Evolutionary conservation across 192 early-diverging fungal genomes (phyloP), one percentile per base, ranked within the genome.

Genomic region (Lunasporangiospora selenospora): DNA sequence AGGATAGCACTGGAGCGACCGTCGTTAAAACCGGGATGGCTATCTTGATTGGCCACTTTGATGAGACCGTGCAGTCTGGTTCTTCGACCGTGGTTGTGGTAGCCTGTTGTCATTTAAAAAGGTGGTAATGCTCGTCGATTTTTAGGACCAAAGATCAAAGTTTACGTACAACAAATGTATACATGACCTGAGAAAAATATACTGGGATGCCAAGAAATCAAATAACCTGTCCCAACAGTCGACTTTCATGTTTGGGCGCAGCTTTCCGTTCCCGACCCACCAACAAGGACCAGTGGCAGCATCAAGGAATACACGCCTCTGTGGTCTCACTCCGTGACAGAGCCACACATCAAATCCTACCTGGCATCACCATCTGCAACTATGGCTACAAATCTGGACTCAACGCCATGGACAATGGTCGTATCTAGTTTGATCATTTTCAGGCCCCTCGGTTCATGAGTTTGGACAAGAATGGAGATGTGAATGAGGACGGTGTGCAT

Each of bases 231-330:
- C n/a, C n/a, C n/a, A n/a, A n/a, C n/a, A n/a, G n/a, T n/a, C n/a
- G n/a, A n/a, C n/a, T n/a, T n/a, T n/a, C n/a, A n/a, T n/a, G 55
- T 58, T 3, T 58, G 55, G 55, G 55, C 55, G 0, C 55, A 58
- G 27, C 32, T 58, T 0, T 58, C 33, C 6, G 32, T 45, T n/a
- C 55, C 55, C 15, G 6, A 45, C 29, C 55, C 55, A 0, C 4
- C 16, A 4, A 58, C 33, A 43, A 18, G 6, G n/a, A n/a, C 21
- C 41, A 33, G 6, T 24, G 42, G 42, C 16, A 55, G 6, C 55
- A 58, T 23, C 42, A 58, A 8, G 55, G 55, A 10, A 58, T 58
- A 30, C 55, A 58, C 55, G 55, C 55, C 43, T 58, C 46, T 33
- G 21, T 58, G 9, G 19, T 58, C 32, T 43, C 55, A 9, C 26